Conservation (phyloP, 768 basidiomycete species). For the Leccinellum rugosiceps region DNA sequence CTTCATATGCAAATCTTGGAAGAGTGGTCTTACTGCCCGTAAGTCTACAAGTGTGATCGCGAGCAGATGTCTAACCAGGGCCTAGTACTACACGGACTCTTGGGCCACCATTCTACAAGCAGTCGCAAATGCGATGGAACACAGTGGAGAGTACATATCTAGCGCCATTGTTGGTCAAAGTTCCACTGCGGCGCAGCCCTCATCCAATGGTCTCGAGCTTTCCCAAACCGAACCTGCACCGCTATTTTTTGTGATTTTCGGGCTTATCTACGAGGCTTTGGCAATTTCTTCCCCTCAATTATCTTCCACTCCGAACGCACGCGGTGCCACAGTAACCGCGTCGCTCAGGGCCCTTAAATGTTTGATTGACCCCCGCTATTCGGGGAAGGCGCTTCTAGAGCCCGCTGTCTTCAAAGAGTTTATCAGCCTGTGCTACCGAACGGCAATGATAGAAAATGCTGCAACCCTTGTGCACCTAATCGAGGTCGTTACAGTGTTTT, state of each 20-base stretch:
- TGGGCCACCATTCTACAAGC: slow-evolving; percentile 86
- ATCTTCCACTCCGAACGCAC: slow-evolving; percentile 38
- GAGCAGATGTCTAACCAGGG: not conserved
- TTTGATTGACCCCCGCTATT: slow-evolving; percentile 76
- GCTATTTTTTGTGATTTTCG: slow-evolving; percentile 88
- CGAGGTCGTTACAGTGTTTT: slow-evolving; percentile 62
- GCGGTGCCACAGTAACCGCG: slow-evolving; percentile 51
- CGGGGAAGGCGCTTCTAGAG: slow-evolving; percentile 78
- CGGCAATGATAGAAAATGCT: slow-evolving; percentile 84
- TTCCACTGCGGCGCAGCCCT: slow-evolving; percentile 14
- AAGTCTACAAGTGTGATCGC: slow-evolving; percentile 28
- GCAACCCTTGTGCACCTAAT: slow-evolving; percentile 68
- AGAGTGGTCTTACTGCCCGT: slow-evolving; percentile 91
- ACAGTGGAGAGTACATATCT: slow-evolving; percentile 60
- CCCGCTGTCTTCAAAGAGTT: slow-evolving; percentile 88
- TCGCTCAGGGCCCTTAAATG: slow-evolving; percentile 74
- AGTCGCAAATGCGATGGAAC: slow-evolving; percentile 75
- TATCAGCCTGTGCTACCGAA: slow-evolving; percentile 80
- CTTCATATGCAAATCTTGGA: slow-evolving; percentile 83
- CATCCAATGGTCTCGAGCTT: slow-evolving; percentile 18
- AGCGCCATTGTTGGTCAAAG: slow-evolving; percentile 77
- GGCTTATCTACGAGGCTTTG: slow-evolving; percentile 90
- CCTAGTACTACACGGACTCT: slow-evolving; percentile 81
- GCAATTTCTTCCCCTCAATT: slow-evolving; percentile 62
- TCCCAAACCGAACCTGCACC: slow-evolving; percentile 60